Evolutionary conservation across 345 rosid species (phyloP), one percentile per base, ranked within the genome.

Genomic region (Eucalyptus marginata): DNA sequence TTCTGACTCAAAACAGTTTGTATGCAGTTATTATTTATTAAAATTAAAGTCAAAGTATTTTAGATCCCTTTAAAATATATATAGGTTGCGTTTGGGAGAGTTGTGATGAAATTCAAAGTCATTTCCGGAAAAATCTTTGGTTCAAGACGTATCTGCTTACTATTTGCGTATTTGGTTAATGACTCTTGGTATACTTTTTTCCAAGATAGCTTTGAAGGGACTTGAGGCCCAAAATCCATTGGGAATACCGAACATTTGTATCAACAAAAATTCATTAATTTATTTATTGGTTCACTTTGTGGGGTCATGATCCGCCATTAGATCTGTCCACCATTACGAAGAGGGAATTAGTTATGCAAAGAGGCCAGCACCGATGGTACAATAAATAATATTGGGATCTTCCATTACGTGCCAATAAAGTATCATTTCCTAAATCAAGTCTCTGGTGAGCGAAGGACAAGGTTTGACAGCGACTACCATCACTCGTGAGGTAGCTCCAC

Each of bases 1-100:
- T 18, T 18, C 0, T 33, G 44, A 68, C 10, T 33, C 24, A 33
- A 3, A 9, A 40, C 0, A 68, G 13, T 10, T 17, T 68, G 25
- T 2, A 16, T 33, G 0, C 10, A 1, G 0, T 68, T 9, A 68
- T 68, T 17, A 9, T 33, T 68, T 10, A 17, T 68, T 68, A 68
- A 68, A 17, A 18, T 36, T 68, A 68, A 9, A 68, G 22, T 68
- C 13, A 68, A 33, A 68, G 13, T 9, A 10, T 66, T 66, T 3
- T 31, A 66, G 24, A 33, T 68, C 80, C 2, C 24, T 68, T 62
- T 29, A 62, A 29, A 12, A 29, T 33, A 62, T 29, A 62, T 29
- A 29, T 13, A 29, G 33, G 68, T 13, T 62, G 33, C 4, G 0
- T 62, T 29, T 59, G 68, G 16, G 16, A 59, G 31, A 59, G 4